Evolutionary conservation across 1,284 basidiomycete species (phyloP), one percentile per base, ranked within the genome.

Genomic region (Sphaerobolus stellatus): DNA sequence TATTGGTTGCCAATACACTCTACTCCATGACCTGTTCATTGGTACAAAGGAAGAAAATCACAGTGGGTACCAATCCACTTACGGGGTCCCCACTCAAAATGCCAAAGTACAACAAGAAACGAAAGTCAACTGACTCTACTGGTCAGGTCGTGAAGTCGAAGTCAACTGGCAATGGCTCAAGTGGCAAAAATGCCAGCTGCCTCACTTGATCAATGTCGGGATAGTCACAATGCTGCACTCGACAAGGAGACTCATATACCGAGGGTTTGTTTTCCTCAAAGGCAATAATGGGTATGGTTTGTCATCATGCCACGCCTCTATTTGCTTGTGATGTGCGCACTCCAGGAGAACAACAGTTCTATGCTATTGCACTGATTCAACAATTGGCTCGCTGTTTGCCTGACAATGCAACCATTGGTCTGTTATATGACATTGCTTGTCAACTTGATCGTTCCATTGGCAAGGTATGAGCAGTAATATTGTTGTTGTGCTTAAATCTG

Each of bases 231-330:
- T 22, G 20, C 41, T 16, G 41, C 41, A 11, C 41, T 11, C 9
- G 24, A 43, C 20, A 13, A 22, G 41, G 41, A 16, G 41, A 43
- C 20, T 13, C 14, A 20, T 16, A 22, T 22, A 43, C 41, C 11
- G 24, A 9, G 20, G 41, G 41, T 9, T 22, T 43, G 11, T 43
- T 43, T 20, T 11, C 20, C 9, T 43, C 41, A 43, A 43, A 43
- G 41, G 71, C 66, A 1, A 44, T 70, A 0, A 69, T 71, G 68
- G 68, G 58, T 1, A 46, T 71, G 7, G 51, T 68, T 1, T 73
- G 71, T 48, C 60, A 62, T 0, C 71, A 72, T 62, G 69, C 71
- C 52, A 49, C 54, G 5, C 60, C 65, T 7, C 48, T 71, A 1
- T 71, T 59, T 54, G 48, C 69, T 2, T 66, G 57, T 9, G 70